These are phyloP conservation scores for Pelargonium nanum DNA, from an alignment of 345 rosid genomes.

Conservation along the genomic window DNA sequence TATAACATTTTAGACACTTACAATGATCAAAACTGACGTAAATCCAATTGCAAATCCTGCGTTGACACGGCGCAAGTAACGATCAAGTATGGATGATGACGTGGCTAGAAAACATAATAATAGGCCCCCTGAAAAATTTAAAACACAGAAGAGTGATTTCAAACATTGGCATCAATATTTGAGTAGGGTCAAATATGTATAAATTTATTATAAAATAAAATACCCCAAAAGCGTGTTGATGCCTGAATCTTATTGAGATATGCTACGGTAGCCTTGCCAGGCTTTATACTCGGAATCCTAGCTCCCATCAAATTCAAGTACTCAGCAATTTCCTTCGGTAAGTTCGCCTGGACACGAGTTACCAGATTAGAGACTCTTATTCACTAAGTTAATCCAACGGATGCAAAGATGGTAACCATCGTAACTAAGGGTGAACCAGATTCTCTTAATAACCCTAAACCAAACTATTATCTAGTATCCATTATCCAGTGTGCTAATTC, in stretches of 20 bases:
- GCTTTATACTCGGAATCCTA: slow-evolving; percentile 87
- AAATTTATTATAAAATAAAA: background rate
- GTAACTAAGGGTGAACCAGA: too few relatives aligned
- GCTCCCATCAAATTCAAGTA: slow-evolving; percentile 97
- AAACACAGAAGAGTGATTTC: background rate
- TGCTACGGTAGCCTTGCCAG: slow-evolving; percentile 87
- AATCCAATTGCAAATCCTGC: slow-evolving; percentile 80
- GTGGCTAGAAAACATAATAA: slow-evolving; percentile 81
- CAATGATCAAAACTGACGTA: slow-evolving; percentile 81
- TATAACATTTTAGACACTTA: too few relatives aligned
- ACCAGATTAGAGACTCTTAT: background rate
- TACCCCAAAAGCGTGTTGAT: slow-evolving; percentile 98
- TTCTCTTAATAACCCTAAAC: too few relatives aligned
- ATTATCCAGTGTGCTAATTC: too few relatives aligned
- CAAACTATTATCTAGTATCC: too few relatives aligned
- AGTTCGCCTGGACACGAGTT: slow-evolving; percentile 55
- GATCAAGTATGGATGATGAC: slow-evolving; percentile 72
- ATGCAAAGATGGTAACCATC: too few relatives aligned
- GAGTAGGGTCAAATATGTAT: background rate
- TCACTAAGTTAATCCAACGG: background rate
- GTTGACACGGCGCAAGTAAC: slow-evolving; percentile 63
- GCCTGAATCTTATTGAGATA: slow-evolving; percentile 79
- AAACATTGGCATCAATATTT: background rate
- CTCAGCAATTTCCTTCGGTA: slow-evolving; percentile 94
- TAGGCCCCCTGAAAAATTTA: slow-evolving; percentile 55